phyloP scores from a whole-genome alignment of 106 monocot genomes.

The Gastrodia elata region DNA sequence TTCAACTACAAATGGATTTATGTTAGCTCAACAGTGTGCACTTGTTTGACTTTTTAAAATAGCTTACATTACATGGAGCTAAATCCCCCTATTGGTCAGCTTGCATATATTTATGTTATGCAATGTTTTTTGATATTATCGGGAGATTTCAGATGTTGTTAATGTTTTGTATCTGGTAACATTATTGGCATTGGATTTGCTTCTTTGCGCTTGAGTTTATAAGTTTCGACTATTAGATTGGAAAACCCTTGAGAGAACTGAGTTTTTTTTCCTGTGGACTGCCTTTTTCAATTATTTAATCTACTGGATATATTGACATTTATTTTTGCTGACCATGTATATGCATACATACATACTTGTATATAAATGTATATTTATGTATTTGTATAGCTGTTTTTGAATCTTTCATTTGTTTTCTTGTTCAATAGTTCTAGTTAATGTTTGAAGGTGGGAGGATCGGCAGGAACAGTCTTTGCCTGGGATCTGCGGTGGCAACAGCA shows the following conservation, averaged over 20 bases:
- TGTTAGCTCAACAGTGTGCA: neutral
- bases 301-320: too few relatives aligned
- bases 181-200: too few relatives aligned
- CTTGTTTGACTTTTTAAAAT: neutral
- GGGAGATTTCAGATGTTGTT: too few relatives aligned
- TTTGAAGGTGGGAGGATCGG: slow-evolving; percentile 77
- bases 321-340: too few relatives aligned
- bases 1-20: neutral
- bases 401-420: neutral
- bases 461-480: slow-evolving; percentile 89
- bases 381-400: neutral
- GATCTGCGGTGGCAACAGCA: slow-evolving; percentile 80
- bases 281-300: neutral
- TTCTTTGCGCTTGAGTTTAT: too few relatives aligned
- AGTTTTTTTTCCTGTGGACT: too few relatives aligned
- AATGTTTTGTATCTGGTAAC: too few relatives aligned
- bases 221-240: too few relatives aligned
- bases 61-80: neutral
- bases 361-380: neutral
- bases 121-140: neutral
- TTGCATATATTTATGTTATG: neutral
- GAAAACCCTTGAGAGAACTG: too few relatives aligned
- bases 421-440: slow-evolving; percentile 7
- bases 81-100: neutral
- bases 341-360: too few relatives aligned